Evolutionary conservation across 2,329 filamentous ascomycete species (phyloP).

Genomic region (Aplosporella prunicola): DNA sequence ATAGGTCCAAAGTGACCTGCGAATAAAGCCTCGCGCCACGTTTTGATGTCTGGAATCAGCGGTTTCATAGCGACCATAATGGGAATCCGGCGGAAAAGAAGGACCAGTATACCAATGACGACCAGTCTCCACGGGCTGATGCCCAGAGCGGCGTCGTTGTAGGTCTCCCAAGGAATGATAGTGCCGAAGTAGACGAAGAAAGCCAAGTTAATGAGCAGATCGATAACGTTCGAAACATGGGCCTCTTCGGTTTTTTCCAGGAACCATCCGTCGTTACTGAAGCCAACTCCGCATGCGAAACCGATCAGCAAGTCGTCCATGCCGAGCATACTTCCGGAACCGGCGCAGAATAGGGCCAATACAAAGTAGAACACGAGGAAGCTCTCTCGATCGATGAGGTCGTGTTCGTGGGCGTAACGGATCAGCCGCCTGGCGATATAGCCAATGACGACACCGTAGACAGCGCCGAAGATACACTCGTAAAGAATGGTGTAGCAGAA

Average conservation of each 20-base stretch:
- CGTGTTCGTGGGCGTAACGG: constrained; percentile 71
- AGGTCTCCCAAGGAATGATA: constrained; percentile 93
- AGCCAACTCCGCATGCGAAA: constrained; percentile 93
- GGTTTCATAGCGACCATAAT: constrained; percentile 90
- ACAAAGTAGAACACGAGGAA: constrained; percentile 99
- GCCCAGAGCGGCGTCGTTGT: constrained; percentile 65
- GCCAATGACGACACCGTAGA: constrained; percentile 80
- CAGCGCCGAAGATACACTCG: constrained; percentile 85
- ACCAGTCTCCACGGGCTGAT: constrained; percentile 80
- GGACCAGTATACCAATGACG: constrained; percentile 87
- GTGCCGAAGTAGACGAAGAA: constrained; percentile 98
- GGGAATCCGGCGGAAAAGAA: constrained; percentile 91
- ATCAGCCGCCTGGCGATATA: constrained; percentile 88
- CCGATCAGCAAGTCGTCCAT: constrained; percentile 91
- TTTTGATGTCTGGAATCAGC: constrained; percentile 91
- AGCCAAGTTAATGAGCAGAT: constrained; percentile 88
- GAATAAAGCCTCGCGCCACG: constrained; percentile 93
- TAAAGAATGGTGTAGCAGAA: constrained; percentile 85
- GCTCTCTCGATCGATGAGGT: constrained; percentile 89
- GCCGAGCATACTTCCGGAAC: constrained; percentile 81
- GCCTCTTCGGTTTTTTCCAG: constrained; percentile 96
- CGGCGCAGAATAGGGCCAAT: constrained; percentile 87
- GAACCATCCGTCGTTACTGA: constrained; percentile 99
- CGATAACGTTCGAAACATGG: constrained; percentile 98
- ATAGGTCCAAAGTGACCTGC: constrained; percentile 97